Evolutionary conservation across 2,329 filamentous ascomycete genomes (phyloP).

Genomic region (Elsinoe batatas): DNA sequence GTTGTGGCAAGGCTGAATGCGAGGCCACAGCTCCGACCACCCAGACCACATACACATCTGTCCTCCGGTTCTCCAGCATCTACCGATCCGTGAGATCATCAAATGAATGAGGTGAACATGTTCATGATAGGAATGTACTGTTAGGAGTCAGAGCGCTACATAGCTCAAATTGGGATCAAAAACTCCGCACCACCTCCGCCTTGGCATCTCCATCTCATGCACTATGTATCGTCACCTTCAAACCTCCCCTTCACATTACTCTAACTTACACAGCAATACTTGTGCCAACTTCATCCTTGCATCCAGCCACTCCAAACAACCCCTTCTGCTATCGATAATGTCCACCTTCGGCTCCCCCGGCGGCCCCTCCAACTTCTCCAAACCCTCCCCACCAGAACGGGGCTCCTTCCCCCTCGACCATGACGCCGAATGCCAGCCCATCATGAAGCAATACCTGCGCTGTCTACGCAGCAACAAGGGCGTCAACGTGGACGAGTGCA

Average conservation of each 20-base stretch:
- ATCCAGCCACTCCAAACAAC: too few species aligned
- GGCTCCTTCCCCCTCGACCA: conserved; percentile 96
- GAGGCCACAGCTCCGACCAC: background rate
- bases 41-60: background rate
- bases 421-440: conserved; percentile 86
- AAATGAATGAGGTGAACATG: too few species aligned
- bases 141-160: too few species aligned
- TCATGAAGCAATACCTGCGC: conserved; percentile 75
- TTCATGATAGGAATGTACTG: too few species aligned
- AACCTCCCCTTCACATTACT: too few species aligned
- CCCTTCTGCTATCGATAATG: conserved; percentile 18
- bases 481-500: conserved; percentile 77
- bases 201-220: background rate
- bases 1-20: background rate
- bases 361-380: conserved; percentile 51
- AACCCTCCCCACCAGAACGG: conserved; percentile 71
- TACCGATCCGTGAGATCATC: background rate
- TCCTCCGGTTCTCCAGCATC: background rate
- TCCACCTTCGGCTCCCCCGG: conserved; percentile 59
- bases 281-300: too few species aligned
- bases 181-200: background rate
- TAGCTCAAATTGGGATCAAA: background rate
- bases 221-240: too few species aligned
- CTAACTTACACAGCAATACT: too few species aligned
- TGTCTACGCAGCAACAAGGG: conserved; percentile 81